Evolutionary conservation across 148 eudicot species (phyloP).

Genomic region (Limonium bicolor): DNA sequence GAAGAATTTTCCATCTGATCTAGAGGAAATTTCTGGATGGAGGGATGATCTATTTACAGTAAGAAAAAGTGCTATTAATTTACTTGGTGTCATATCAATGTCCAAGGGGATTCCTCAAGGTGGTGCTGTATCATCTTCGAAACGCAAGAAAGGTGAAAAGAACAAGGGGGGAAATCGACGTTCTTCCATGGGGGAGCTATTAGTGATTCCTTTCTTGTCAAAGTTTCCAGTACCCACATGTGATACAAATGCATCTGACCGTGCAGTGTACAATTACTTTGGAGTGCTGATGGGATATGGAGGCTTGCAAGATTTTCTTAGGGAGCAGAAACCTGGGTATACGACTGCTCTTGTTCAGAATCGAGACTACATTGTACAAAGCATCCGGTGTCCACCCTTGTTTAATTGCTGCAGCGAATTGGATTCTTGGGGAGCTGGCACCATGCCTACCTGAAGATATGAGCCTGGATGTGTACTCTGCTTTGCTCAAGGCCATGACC

Average conservation of each 20-base stretch:
- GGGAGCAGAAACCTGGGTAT: conserved; percentile 43
- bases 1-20: conserved; percentile 68
- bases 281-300: conserved; percentile 77
- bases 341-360: conserved; percentile 27
- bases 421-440: conserved; percentile 79
- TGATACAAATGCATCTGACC: conserved; percentile 22
- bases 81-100: conserved; percentile 70
- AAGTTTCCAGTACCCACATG: conserved; percentile 57
- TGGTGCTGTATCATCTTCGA: conserved; percentile 26
- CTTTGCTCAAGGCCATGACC: conserved; percentile 41
- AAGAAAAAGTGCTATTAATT: conserved; percentile 65
- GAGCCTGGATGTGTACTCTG: conserved; percentile 46
- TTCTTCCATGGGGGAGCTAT: conserved; percentile 55
- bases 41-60: conserved; percentile 63
- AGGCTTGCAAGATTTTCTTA: conserved; percentile 56
- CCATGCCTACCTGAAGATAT: conserved; percentile 59
- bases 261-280: conserved; percentile 40
- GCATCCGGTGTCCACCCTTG: conserved; percentile 27
- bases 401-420: conserved; percentile 61
- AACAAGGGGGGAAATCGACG: conserved; percentile 35
- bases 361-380: conserved; percentile 46
- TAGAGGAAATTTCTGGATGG: conserved; percentile 76
- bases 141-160: conserved; percentile 73
- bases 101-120: conserved; percentile 46
- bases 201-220: conserved; percentile 66